Conservation (phyloP, 1,284 basidiomycete species). For the Ceratobasidium sp. region DNA sequence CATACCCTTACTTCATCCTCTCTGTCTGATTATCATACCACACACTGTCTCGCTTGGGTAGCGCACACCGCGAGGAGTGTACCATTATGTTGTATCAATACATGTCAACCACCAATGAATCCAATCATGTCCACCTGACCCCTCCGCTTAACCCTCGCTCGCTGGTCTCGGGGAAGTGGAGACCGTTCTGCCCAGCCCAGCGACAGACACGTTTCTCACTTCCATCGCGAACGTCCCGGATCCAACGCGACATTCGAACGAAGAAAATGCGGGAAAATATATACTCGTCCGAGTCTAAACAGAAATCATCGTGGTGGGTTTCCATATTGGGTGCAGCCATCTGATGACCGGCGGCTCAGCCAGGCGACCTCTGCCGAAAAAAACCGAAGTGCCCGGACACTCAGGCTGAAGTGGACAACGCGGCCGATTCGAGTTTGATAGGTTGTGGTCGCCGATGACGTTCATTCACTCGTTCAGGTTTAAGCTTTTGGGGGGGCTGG, state of each 20-base stretch:
- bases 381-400: background rate
- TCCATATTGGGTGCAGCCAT: background rate
- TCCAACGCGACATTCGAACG: background rate
- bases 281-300: background rate
- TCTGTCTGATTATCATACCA: background rate
- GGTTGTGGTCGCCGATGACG: background rate
- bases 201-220: background rate
- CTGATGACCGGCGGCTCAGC: background rate
- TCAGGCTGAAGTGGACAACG: background rate
- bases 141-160: background rate
- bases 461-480: background rate
- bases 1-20: constrained; percentile 3
- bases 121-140: background rate
- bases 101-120: background rate
- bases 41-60: background rate
- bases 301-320: background rate
- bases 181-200: background rate
- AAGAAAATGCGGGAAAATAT: background rate
- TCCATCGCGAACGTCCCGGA: background rate
- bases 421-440: background rate
- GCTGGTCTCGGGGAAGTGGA: background rate
- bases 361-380: background rate
- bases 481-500: background rate
- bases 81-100: background rate
- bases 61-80: background rate